Conservation (phyloP, 768 basidiomycete genomes). For the Chiua virens region DNA sequence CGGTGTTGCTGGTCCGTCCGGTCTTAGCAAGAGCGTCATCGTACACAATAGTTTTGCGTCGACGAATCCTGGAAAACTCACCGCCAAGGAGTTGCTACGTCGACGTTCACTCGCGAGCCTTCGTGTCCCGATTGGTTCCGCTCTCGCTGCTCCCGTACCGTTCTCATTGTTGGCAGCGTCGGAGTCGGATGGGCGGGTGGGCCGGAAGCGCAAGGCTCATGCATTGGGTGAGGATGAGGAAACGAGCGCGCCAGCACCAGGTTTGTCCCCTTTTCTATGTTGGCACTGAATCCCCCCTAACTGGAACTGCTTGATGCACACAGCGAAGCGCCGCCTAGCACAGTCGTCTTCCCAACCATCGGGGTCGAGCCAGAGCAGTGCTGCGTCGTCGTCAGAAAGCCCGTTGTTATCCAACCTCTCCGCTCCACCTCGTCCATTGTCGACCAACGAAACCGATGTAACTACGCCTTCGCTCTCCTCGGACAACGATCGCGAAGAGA, state of each 20-base stretch:
- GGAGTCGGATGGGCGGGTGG: constrained; percentile 7
- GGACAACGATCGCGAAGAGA: constrained; percentile 61
- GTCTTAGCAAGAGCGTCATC: constrained; percentile 31
- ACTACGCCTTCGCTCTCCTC: constrained; percentile 74
- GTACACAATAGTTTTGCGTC: constrained; percentile 4
- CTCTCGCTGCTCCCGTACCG: constrained; percentile 21
- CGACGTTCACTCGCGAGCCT: constrained; percentile 28
- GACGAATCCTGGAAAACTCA: constrained; percentile 7
- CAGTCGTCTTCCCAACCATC: constrained; percentile 27
- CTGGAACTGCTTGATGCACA: not conserved
- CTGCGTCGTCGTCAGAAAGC: constrained; percentile 19
- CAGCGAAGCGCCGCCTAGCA: constrained; percentile 41
- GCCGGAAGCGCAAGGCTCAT: constrained; percentile 35
- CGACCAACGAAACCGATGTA: constrained; percentile 40
- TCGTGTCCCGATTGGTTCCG: constrained; percentile 24
- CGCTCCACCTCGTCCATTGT: constrained; percentile 20
- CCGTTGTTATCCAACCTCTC: constrained; percentile 27
- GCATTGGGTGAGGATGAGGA: constrained; percentile 23
- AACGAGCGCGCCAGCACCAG: constrained; percentile 29
- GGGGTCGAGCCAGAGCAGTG: constrained; percentile 7
- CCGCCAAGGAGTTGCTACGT: constrained; percentile 21
- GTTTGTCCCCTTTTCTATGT: constrained; percentile 30
- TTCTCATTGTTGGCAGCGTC: not conserved
- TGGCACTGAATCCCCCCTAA: not conserved
- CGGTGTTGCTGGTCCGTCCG: constrained; percentile 26